A percentile compares a stretch with the other conserved stretches of the same genome.
These are phyloP conservation scores for Pseudodiploospora longispora DNA, from an alignment of 2,329 filamentous ascomycete species.

Conservation along the genomic window DNA sequence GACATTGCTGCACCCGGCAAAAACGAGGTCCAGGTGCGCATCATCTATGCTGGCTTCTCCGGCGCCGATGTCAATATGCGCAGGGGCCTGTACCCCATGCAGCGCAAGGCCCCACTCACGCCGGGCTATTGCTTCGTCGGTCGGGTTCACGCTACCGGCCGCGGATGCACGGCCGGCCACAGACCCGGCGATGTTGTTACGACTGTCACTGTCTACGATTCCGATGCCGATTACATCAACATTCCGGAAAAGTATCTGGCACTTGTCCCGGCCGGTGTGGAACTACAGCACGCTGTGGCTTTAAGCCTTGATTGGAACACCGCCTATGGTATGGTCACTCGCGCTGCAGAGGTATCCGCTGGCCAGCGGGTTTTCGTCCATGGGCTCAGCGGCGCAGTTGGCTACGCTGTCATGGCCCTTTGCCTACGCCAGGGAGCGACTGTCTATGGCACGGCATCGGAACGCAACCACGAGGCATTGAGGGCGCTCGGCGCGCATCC, in stretches of 20 bases:
- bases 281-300: slow-evolving; percentile 31
- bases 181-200: slow-evolving; percentile 25
- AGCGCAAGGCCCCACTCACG: slow-evolving; percentile 36
- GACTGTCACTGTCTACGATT: slow-evolving; percentile 31
- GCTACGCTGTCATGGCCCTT: slow-evolving; percentile 33
- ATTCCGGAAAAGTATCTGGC: slow-evolving; percentile 38
- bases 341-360: slow-evolving; percentile 28
- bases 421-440: slow-evolving; percentile 35
- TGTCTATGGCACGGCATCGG: slow-evolving; percentile 41
- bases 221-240: slow-evolving; percentile 37
- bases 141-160: slow-evolving; percentile 29
- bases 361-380: slow-evolving; percentile 43
- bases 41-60: slow-evolving; percentile 39
- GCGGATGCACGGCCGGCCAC: slow-evolving; percentile 21
- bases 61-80: slow-evolving; percentile 44
- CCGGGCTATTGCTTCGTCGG: slow-evolving; percentile 42
- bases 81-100: slow-evolving; percentile 36
- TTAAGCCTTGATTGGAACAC: slow-evolving; percentile 39
- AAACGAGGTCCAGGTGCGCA: slow-evolving; percentile 37
- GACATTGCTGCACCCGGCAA: slow-evolving; percentile 30
- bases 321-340: slow-evolving; percentile 29
- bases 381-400: slow-evolving; percentile 42
- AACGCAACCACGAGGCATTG: slow-evolving; percentile 35
- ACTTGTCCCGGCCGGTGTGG: slow-evolving; percentile 31
- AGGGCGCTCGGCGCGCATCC: slow-evolving; percentile 30